Percentiles rank a stretch among this genome's conserved stretches.
These are phyloP conservation scores for Thermothielavioides terrestris DNA, from an alignment of 495 filamentous ascomycete species.

Conservation along the genomic window DNA sequence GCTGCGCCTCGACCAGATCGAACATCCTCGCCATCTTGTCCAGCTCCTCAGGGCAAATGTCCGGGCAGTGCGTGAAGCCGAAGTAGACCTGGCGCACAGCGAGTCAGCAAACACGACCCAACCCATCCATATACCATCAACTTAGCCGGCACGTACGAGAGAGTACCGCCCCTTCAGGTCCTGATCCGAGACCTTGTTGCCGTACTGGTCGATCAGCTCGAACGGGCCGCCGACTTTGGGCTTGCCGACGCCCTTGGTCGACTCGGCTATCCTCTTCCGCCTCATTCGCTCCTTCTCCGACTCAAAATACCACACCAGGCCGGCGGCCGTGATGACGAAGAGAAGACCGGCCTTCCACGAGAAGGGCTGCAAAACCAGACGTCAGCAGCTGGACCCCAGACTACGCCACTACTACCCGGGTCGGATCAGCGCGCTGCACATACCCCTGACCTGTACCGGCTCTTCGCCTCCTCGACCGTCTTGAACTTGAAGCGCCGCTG, in stretches of 20 bases:
- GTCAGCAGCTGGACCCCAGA: conserved; percentile 7
- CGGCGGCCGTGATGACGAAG: conserved; percentile 69
- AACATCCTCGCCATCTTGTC: conserved; percentile 97
- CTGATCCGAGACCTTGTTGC: conserved; percentile 61
- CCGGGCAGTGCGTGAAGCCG: conserved; percentile 95
- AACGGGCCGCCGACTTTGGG: conserved; percentile 91
- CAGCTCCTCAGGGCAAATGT: conserved; percentile 97
- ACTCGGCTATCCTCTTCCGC: conserved; percentile 75
- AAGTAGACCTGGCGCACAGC: conserved; percentile 71
- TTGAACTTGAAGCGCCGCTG: conserved; percentile 35
- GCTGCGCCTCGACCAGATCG: conserved; percentile 58
- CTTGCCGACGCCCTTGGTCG: conserved; percentile 82
- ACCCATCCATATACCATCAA: neutral
- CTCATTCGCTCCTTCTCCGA: conserved; percentile 83
- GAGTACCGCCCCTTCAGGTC: conserved; percentile 81
- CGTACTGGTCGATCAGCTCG: conserved; percentile 70
- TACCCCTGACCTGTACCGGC: conserved; percentile 45
- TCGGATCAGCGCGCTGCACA: conserved; percentile 7
- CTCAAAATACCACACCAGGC: conserved; percentile 82
- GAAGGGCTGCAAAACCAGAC: conserved; percentile 57
- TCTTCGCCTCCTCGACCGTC: conserved; percentile 48
- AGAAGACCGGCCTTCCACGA: conserved; percentile 81
- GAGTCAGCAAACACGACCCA: neutral
- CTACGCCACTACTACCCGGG: no score
- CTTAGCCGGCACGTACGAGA: conserved; percentile 39